Percentiles rank a stretch among this genome's conserved stretches.
These are phyloP conservation scores for Mycena pura DNA, from an alignment of 768 basidiomycete genomes.

Conservation along the genomic window DNA sequence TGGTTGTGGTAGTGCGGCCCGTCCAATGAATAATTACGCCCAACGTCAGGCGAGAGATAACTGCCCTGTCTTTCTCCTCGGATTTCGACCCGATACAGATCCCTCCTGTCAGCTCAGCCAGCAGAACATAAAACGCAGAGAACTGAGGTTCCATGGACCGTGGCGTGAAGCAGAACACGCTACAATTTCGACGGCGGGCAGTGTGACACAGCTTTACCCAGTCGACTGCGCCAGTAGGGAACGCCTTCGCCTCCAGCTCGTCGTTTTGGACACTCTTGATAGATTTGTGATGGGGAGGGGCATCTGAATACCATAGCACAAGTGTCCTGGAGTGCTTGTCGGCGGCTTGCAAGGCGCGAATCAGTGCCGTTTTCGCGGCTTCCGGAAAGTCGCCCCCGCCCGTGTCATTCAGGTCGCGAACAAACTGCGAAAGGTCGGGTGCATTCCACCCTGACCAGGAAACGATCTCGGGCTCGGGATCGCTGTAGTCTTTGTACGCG, in stretches of 20 bases:
- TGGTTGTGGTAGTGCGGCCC: constrained; percentile 24
- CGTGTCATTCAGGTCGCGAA: constrained; percentile 14
- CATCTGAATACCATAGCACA: constrained; percentile 38
- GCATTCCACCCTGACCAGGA: constrained; percentile 36
- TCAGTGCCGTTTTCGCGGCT: constrained; percentile 36
- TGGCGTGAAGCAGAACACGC: constrained; percentile 31
- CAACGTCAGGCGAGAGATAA: constrained; percentile 33
- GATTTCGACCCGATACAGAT: constrained; percentile 27
- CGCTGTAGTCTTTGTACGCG: constrained; percentile 34
- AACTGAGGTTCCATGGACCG: constrained; percentile 3
- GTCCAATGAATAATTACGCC: constrained; percentile 35
- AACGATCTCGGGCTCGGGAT: constrained; percentile 20
- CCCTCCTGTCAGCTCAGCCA: constrained; percentile 32
- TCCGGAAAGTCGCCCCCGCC: constrained; percentile 38
- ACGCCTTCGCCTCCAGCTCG: constrained; percentile 28
- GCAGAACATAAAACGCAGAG: constrained; percentile 29
- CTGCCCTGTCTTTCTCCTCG: constrained; percentile 9
- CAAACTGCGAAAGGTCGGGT: constrained; percentile 26
- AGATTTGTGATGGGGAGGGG: constrained; percentile 33
- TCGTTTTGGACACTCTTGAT: constrained; percentile 25
- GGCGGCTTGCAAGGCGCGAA: constrained; percentile 30
- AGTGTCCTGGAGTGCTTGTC: constrained; percentile 31
- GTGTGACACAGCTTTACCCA: constrained; percentile 35
- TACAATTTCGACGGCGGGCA: constrained; percentile 28
- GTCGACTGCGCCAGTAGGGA: constrained; percentile 31